Percentiles rank a stretch among this genome's conserved stretches.
Conservation (phyloP, 805 yeast species). For the Yamadazyma endophytica region DNA sequence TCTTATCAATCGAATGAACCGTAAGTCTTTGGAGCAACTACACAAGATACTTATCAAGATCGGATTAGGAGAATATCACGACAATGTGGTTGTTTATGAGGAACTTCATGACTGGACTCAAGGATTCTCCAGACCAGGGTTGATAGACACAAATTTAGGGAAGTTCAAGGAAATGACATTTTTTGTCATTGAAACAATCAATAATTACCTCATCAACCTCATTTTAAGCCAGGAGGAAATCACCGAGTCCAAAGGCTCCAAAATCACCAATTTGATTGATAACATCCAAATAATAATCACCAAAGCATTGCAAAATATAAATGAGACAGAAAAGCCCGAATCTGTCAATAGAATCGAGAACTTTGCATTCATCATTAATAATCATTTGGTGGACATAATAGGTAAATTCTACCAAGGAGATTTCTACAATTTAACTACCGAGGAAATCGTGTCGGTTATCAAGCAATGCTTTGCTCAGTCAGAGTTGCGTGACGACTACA, state of each 20-base stretch:
- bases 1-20: conserved; percentile 3
- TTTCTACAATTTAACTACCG: conserved; percentile 44
- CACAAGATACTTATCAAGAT: conserved; percentile 7
- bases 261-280: conserved; percentile 24
- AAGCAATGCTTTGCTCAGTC: conserved; percentile 45
- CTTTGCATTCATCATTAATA: conserved; percentile 26
- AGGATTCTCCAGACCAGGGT: conserved; percentile 15
- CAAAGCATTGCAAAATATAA: conserved; percentile 12
- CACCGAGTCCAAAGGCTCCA: conserved; percentile 31
- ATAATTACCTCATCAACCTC: conserved; percentile 22
- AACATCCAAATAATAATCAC: conserved; percentile 18
- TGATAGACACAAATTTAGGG: conserved; percentile 21
- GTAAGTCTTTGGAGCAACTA: conserved; percentile 5
- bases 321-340: conserved; percentile 15
- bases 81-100: conserved; percentile 5
- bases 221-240: conserved; percentile 26
- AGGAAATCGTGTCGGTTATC: conserved; percentile 40
- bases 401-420: conserved; percentile 50
- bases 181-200: conserved; percentile 23
- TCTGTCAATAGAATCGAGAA: conserved; percentile 27
- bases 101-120: conserved; percentile 16
- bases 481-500: conserved; percentile 39
- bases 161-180: conserved; percentile 24
- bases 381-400: conserved; percentile 44
- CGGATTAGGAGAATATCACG: conserved; percentile 3